Percentiles rank a stretch among this genome's conserved stretches.
These are phyloP conservation scores for Trifolium dubium DNA, from an alignment of 306 rosid genomes.

Conservation along the genomic window DNA sequence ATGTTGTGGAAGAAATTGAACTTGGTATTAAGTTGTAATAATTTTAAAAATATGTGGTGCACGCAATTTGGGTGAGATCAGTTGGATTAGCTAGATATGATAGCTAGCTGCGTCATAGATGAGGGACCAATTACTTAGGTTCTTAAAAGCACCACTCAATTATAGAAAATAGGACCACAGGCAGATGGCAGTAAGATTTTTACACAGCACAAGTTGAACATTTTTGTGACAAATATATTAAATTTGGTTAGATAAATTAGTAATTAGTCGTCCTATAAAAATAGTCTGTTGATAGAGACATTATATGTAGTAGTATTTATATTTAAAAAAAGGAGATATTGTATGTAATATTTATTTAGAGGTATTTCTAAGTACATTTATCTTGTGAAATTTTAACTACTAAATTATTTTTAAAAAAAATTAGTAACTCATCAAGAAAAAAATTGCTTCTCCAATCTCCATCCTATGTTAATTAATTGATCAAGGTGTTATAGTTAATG, in stretches of 20 bases:
- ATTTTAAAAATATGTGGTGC: slow-evolving; percentile 58
- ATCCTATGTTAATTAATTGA: not conserved
- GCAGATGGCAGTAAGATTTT: slow-evolving; percentile 74
- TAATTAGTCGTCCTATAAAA: not conserved
- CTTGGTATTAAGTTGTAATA: slow-evolving; percentile 39
- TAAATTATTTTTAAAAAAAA: no score
- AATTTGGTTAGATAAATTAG: slow-evolving; percentile 23
- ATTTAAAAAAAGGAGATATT: no score
- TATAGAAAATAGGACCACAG: slow-evolving; percentile 60
- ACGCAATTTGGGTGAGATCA: slow-evolving; percentile 44
- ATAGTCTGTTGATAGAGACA: no score
- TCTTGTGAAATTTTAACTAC: no score
- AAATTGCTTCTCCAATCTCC: not conserved
- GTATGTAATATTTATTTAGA: no score
- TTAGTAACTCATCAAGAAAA: not conserved
- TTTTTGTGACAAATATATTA: not conserved
- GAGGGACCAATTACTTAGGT: slow-evolving; percentile 83
- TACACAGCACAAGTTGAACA: slow-evolving; percentile 55
- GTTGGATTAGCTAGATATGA: slow-evolving; percentile 38
- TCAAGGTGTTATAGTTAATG: not conserved
- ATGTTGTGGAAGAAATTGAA: slow-evolving; percentile 36
- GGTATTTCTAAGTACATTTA: no score
- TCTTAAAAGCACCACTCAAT: slow-evolving; percentile 80
- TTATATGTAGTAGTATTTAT: no score
- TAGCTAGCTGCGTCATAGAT: slow-evolving; percentile 49